Conservation (phyloP, 2,329 filamentous ascomycete genomes). For the Fusarium sp. region DNA sequence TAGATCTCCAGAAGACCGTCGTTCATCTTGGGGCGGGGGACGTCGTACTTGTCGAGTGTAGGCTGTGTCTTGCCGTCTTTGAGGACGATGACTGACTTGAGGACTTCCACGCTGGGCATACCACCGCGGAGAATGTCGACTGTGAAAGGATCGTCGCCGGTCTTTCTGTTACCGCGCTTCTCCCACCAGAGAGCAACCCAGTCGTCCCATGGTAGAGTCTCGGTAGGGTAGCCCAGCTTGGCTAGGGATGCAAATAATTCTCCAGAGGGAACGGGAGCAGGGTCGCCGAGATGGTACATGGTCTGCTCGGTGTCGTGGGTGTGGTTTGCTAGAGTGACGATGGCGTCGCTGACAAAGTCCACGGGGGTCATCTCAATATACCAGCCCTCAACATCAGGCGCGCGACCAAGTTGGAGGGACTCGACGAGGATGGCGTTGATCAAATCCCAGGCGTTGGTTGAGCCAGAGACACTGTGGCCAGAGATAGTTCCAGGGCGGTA, state of each 20-base stretch:
- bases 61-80: conserved; percentile 75
- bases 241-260: conserved; percentile 72
- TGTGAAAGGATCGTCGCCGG: conserved; percentile 78
- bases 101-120: conserved; percentile 79
- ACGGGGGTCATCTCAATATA: conserved; percentile 86
- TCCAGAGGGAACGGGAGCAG: conserved; percentile 73
- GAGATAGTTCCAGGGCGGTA: conserved; percentile 81
- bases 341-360: conserved; percentile 81
- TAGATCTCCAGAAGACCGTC: conserved; percentile 78
- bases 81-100: conserved; percentile 77
- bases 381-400: conserved; percentile 79
- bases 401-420: conserved; percentile 76
- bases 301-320: conserved; percentile 68
- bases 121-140: conserved; percentile 82
- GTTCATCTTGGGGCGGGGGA: conserved; percentile 77
- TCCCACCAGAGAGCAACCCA: conserved; percentile 81
- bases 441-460: conserved; percentile 82
- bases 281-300: conserved; percentile 80
- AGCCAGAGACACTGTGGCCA: conserved; percentile 78
- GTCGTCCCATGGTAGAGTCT: conserved; percentile 74
- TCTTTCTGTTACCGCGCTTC: conserved; percentile 71
- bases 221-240: conserved; percentile 76
- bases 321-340: conserved; percentile 75
- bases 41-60: conserved; percentile 60
- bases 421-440: conserved; percentile 81